Percentiles rank a stretch among this genome's conserved stretches.
phyloP scores from a whole-genome alignment of 345 rosid genomes.

The Hibiscus trionum region DNA sequence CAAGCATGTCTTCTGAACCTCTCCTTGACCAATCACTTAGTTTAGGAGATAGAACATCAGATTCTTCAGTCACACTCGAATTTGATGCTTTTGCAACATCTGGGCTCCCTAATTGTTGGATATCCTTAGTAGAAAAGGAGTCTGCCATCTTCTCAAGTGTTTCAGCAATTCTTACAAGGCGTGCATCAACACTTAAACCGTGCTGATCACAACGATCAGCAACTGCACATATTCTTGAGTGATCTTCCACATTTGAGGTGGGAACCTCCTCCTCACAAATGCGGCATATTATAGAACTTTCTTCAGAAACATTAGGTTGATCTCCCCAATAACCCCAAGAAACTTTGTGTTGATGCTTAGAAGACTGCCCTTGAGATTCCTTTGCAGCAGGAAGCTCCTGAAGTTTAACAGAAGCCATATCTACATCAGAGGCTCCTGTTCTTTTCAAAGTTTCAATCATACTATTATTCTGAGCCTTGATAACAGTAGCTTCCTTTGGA shows the following conservation, averaged over 20 bases:
- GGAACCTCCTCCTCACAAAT: conserved; percentile 98
- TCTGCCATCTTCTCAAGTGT: conserved; percentile 89
- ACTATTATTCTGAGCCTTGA: conserved; percentile 40
- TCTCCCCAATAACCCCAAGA: conserved; percentile 99
- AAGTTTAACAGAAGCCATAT: conserved; percentile 29
- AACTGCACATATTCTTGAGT: conserved; percentile 86
- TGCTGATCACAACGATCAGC: conserved; percentile 92
- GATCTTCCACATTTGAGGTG: conserved; percentile 86
- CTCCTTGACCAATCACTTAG: conserved; percentile 95
- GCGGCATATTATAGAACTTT: conserved; percentile 86
- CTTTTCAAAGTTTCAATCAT: conserved; percentile 43
- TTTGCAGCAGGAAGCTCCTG: conserved; percentile 43
- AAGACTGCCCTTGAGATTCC: conserved; percentile 54
- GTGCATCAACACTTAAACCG: conserved; percentile 81
- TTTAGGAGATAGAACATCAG: conserved; percentile 84
- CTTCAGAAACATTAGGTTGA: conserved; percentile 58
- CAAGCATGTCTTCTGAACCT: conserved; percentile 99
- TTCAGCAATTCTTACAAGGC: conserved; percentile 72
- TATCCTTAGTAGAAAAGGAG: conserved; percentile 67
- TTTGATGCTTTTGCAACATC: conserved; percentile 83
- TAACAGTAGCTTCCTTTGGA: conserved; percentile 43
- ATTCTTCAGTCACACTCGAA: conserved; percentile 83
- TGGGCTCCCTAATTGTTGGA: conserved; percentile 66
- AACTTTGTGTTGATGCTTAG: conserved; percentile 73
- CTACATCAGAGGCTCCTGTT: conserved; percentile 37